Evolutionary conservation across 192 early-diverging fungal genomes (phyloP).

Genomic region (Rhizophagus prolifer): DNA sequence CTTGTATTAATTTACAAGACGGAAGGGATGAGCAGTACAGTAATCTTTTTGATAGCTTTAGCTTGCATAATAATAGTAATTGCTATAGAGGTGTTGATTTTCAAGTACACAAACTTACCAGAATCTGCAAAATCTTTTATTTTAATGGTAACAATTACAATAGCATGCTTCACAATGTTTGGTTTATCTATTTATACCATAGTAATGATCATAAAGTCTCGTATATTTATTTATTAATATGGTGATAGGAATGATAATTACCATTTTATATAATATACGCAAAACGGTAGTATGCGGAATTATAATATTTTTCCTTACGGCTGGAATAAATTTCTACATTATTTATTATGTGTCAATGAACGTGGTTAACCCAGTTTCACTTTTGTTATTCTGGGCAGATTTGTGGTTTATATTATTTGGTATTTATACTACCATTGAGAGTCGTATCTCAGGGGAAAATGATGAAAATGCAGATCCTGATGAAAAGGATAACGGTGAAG

Average conservation of each 20-base stretch:
- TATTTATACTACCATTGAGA: constrained; percentile 22
- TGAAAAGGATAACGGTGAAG: too few species aligned
- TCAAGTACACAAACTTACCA: too few species aligned
- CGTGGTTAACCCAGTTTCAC: not conserved
- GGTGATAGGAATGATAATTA: too few species aligned
- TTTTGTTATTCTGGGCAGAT: constrained; percentile 24
- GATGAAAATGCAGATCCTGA: too few species aligned
- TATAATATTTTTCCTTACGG: not conserved
- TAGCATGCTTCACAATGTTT: not conserved
- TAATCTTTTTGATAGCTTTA: too few species aligned
- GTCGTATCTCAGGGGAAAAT: not conserved
- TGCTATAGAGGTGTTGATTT: too few species aligned
- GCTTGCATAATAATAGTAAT: too few species aligned
- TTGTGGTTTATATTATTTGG: constrained; percentile 14
- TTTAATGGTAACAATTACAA: not conserved
- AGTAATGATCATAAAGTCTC: not conserved
- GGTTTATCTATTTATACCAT: not conserved
- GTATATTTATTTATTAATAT: too few species aligned
- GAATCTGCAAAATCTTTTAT: not conserved
- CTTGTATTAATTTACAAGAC: too few species aligned
- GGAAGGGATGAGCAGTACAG: too few species aligned
- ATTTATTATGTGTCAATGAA: not conserved
- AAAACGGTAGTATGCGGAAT: too few species aligned
- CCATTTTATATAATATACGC: too few species aligned
- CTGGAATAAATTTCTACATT: constrained; percentile 1